Percentiles rank a stretch among this genome's conserved stretches.
These are phyloP conservation scores for Coffea eugenioides DNA, from an alignment of 257 asterid genomes.

Conservation along the genomic window DNA sequence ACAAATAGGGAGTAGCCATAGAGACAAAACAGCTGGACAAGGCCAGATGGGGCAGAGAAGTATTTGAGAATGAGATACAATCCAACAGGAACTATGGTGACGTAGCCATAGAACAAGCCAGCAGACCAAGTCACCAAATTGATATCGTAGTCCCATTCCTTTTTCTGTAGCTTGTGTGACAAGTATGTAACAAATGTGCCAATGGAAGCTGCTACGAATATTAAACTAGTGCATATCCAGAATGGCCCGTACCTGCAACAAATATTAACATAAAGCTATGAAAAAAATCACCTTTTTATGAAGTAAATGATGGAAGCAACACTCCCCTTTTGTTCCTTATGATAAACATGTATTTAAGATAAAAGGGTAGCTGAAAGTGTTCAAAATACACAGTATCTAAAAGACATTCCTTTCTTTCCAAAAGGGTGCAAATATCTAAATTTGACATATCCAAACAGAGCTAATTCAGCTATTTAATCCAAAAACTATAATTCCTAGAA, in stretches of 20 bases:
- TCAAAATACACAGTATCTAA: too few species aligned
- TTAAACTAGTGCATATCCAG: conserved; percentile 98
- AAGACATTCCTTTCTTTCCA: too few species aligned
- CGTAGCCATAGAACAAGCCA: conserved; percentile 94
- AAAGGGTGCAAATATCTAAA: too few species aligned
- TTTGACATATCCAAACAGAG: too few species aligned
- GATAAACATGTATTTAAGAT: too few species aligned
- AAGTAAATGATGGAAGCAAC: not conserved
- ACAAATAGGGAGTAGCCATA: conserved; percentile 91
- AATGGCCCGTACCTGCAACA: conserved; percentile 89
- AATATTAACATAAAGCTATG: not conserved
- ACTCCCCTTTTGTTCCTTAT: too few species aligned
- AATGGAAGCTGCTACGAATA: conserved; percentile 94
- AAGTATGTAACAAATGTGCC: conserved; percentile 92
- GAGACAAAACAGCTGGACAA: conserved; percentile 85
- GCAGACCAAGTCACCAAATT: conserved; percentile 94
- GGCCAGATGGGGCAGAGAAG: conserved; percentile 93
- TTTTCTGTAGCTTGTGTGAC: conserved; percentile 78
- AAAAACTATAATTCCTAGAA: too few species aligned
- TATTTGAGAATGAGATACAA: conserved; percentile 83
- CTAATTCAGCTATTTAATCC: too few species aligned
- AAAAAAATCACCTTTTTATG: not conserved
- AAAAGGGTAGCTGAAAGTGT: too few species aligned
- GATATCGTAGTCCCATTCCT: conserved; percentile 88
- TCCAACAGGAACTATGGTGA: conserved; percentile 69